Evolutionary conservation across 805 yeast species (phyloP).

Genomic region (Starmerella floricola): DNA sequence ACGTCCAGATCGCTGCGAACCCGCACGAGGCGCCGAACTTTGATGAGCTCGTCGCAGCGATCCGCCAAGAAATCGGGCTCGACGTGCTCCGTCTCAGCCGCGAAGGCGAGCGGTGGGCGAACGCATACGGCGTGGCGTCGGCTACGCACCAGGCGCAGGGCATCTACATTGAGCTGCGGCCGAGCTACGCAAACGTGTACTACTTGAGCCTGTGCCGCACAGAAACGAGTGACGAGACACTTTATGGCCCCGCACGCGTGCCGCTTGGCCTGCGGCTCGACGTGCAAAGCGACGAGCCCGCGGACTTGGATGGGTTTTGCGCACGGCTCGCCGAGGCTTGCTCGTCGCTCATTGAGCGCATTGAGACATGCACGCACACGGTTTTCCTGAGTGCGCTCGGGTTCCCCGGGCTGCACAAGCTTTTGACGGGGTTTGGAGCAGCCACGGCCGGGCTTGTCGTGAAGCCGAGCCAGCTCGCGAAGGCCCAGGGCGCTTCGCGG

Average conservation of each 20-base stretch:
- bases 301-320: constrained; percentile 1
- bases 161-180: constrained; percentile 60
- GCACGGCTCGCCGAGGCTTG: constrained; percentile 3
- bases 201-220: constrained; percentile 40
- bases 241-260: constrained; percentile 9
- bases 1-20: constrained; percentile 65
- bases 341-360: not conserved
- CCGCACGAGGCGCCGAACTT: constrained; percentile 58
- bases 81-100: constrained; percentile 46
- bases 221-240: not conserved
- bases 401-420: constrained; percentile 15
- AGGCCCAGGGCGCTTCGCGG: not conserved
- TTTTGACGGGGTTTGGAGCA: constrained; percentile 5
- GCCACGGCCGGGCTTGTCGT: constrained; percentile 14
- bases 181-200: constrained; percentile 55
- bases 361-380: not conserved
- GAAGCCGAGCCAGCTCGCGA: not conserved
- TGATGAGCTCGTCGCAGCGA: constrained; percentile 43
- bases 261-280: not conserved
- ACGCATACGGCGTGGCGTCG: constrained; percentile 64
- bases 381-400: constrained; percentile 17
- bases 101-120: constrained; percentile 50
- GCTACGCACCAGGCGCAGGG: constrained; percentile 58
- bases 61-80: constrained; percentile 54
- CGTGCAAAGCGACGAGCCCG: not conserved